Percentiles rank a stretch among this genome's conserved stretches.
Conservation (phyloP, 1,139 yeast species). For the Candida sp. region DNA sequence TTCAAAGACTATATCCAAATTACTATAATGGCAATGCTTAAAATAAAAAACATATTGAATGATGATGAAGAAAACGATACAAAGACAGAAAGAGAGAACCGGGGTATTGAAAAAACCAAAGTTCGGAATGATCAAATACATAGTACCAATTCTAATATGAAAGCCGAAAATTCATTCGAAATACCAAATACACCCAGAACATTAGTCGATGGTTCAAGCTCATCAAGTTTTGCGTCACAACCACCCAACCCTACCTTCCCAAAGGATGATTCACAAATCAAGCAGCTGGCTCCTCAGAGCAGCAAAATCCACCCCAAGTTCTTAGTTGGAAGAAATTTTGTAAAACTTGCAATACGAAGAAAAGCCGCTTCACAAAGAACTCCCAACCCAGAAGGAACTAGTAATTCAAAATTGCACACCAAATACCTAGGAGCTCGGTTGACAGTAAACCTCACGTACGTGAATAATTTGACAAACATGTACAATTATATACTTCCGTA, state of each 20-base stretch:
- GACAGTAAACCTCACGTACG: conserved; percentile 43
- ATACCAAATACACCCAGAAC: too few relatives aligned
- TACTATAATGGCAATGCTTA: neutral
- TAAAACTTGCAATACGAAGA: conserved; percentile 39
- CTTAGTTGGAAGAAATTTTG: conserved; percentile 20
- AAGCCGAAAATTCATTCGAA: too few relatives aligned
- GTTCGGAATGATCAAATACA: too few relatives aligned
- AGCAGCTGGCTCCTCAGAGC: neutral
- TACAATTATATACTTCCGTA: conserved; percentile 43
- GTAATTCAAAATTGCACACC: conserved; percentile 38
- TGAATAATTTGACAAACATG: conserved; percentile 39
- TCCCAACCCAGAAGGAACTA: neutral
- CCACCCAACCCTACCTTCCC: too few relatives aligned
- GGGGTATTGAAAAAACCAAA: too few relatives aligned
- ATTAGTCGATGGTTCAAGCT: too few relatives aligned
- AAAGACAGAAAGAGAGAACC: neutral
- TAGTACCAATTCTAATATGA: too few relatives aligned
- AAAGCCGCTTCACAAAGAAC: conserved; percentile 22
- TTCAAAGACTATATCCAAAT: too few relatives aligned
- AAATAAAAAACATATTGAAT: neutral
- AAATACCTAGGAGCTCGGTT: conserved; percentile 54
- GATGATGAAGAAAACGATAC: neutral
- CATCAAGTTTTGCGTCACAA: too few relatives aligned
- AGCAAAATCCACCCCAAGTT: conserved; percentile 17
- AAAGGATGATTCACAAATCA: too few relatives aligned